A percentile compares a stretch with the other conserved stretches of the same genome.
Conservation (phyloP, 768 basidiomycete species). For the Steccherinum ochraceum region DNA sequence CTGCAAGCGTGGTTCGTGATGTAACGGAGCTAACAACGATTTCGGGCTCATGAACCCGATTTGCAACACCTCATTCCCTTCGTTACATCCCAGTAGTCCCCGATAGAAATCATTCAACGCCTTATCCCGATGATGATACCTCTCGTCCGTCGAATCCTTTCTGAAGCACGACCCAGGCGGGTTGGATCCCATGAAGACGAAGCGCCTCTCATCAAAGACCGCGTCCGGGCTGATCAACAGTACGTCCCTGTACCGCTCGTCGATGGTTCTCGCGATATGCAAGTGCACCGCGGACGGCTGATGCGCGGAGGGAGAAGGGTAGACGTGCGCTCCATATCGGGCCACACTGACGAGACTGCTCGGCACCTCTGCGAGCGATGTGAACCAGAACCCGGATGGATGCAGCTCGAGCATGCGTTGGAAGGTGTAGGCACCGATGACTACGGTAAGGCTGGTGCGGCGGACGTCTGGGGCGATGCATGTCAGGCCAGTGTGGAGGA, state of each 20-base stretch:
- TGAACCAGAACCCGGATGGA: slow-evolving; percentile 4
- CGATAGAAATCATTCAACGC: slow-evolving; percentile 4
- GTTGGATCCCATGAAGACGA: slow-evolving; percentile 7
- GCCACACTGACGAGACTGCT: slow-evolving; percentile 4
- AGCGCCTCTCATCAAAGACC: slow-evolving; percentile 2
- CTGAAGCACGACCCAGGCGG: slow-evolving; percentile 8
- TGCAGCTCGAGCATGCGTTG: not conserved
- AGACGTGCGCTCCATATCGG: slow-evolving; percentile 4
- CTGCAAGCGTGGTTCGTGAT: not conserved
- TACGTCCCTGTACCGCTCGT: not conserved
- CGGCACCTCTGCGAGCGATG: slow-evolving; percentile 5
- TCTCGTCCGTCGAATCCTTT: slow-evolving; percentile 3
- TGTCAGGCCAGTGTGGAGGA: slow-evolving; percentile 9
- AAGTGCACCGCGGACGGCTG: not conserved
- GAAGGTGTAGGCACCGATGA: not conserved
- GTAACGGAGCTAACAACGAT: not conserved
- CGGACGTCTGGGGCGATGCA: not conserved
- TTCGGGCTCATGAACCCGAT: slow-evolving; percentile 4
- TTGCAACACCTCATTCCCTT: slow-evolving; percentile 7
- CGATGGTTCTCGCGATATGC: slow-evolving; percentile 2
- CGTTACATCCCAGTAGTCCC: not conserved
- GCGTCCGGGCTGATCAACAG: slow-evolving; percentile 4
- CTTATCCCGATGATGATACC: slow-evolving; percentile 2
- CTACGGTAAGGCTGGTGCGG: slow-evolving; percentile 1
- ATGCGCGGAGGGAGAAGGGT: not conserved